Evolutionary conservation across 768 basidiomycete species (phyloP), one percentile per base, ranked within the genome.

Genomic region (Tricholoma bakamatsutake): DNA sequence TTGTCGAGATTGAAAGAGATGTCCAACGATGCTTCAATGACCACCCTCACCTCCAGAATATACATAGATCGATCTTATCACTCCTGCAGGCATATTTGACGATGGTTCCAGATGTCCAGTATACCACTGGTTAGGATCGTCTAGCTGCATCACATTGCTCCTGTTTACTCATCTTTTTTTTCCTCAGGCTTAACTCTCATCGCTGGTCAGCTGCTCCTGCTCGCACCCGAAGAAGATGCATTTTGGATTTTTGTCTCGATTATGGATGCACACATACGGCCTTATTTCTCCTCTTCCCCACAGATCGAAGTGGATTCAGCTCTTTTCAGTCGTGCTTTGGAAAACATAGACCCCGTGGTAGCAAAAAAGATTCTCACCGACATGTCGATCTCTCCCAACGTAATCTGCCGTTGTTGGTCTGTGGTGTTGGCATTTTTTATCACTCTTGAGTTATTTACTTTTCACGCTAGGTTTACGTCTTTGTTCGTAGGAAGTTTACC

Each of bases 171-270:
- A 24, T 34, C 61, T 17, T 34, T 15, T 31, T 5, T 24, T 3
- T 27, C 48, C 46, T 1, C 54, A 90, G 90, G 86, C 4, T 70
- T 93, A 37, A 81, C 85, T 6, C 73, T 80, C 10, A 84, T 92
- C 52, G 80, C 84, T 18, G 88, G 88, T 1, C 84, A 90, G 58
- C 70, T 93, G 46, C 70, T 93, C 0, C 69, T 87, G 8, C 82
- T 88, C 47, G 81, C 88, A 0, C 91, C 90, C 0, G 90, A 93
- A 59, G 91, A 93, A 66, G 91, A 93, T 60, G 90, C 88, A 0
- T 93, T 93, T 67, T 93, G 90, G 90, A 92, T 88, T 17, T 92
- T 93, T 65, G 78, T 89, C 1, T 90, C 89, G 2, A 71, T 93
- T 59, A 93, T 93, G 90, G 89, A 93, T 61, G 79, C 81, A 1